phyloP scores from a whole-genome alignment of 1,284 basidiomycete genomes.

The Tilletia indica region DNA sequence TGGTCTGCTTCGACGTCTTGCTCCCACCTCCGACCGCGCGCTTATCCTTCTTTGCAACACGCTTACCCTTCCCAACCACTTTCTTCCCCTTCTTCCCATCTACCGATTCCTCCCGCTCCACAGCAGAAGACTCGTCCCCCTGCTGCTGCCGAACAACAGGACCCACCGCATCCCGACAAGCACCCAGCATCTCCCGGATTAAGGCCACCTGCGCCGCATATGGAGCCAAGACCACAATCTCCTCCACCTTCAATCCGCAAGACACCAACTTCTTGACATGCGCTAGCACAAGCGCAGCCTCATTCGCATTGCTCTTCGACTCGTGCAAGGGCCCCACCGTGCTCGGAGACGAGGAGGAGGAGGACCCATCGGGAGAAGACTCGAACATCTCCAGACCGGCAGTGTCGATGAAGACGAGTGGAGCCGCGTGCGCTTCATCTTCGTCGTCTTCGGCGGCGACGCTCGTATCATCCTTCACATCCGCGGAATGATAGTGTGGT shows the following conservation, averaged over 20 bases:
- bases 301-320: conserved; percentile 17
- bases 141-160: background rate
- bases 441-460: conserved; percentile 65
- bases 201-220: conserved; percentile 58
- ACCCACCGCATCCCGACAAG: conserved; percentile 48
- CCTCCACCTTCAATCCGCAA: conserved; percentile 68
- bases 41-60: background rate
- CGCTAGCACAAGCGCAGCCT: conserved; percentile 65
- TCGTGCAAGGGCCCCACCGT: background rate
- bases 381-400: conserved; percentile 18
- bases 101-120: background rate
- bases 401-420: conserved; percentile 84
- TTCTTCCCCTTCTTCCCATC: conserved; percentile 18
- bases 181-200: conserved; percentile 20
- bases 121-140: background rate
- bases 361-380: background rate
- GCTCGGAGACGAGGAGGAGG: background rate
- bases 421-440: conserved; percentile 71
- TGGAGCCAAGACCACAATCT: conserved; percentile 89
- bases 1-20: background rate
- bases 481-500: background rate
- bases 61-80: background rate
- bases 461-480: background rate
- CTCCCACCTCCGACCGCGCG: background rate
- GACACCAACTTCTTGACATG: conserved; percentile 78